A percentile compares a stretch with the other conserved stretches of the same genome.
These are phyloP conservation scores for Dichomitus squalens DNA, from an alignment of 1,284 basidiomycete species.

Conservation along the genomic window DNA sequence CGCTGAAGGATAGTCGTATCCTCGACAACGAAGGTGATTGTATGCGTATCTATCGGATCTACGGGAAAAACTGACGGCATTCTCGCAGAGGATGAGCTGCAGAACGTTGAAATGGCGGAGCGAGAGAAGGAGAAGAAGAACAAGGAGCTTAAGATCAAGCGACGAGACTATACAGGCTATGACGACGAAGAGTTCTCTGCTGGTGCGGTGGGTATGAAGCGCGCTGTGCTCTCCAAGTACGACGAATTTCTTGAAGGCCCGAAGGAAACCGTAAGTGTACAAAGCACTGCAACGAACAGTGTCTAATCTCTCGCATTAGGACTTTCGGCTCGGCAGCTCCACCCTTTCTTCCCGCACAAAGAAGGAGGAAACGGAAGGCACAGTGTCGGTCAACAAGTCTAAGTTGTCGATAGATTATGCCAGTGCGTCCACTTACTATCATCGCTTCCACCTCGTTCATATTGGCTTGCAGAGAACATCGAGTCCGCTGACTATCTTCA, in stretches of 20 bases:
- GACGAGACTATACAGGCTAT: constrained; percentile 90
- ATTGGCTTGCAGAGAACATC: constrained; percentile 71
- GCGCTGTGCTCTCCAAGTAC: constrained; percentile 90
- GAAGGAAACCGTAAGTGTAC: constrained; percentile 58
- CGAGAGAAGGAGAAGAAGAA: constrained; percentile 79
- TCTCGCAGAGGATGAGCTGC: constrained; percentile 88
- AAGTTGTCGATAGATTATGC: constrained; percentile 90
- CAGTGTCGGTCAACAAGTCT: constrained; percentile 74
- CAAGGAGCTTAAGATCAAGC: constrained; percentile 87
- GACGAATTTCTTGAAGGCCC: constrained; percentile 84
- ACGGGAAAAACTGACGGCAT: not conserved
- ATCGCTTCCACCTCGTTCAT: not conserved
- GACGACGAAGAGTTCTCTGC: constrained; percentile 93
- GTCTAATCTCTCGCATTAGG: constrained; percentile 44
- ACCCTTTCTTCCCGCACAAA: constrained; percentile 46
- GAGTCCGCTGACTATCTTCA: constrained; percentile 87
- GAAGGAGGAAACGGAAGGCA: constrained; percentile 50
- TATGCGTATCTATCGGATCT: not conserved
- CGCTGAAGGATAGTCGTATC: constrained; percentile 92
- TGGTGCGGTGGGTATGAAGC: constrained; percentile 76
- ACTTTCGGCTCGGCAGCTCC: constrained; percentile 76
- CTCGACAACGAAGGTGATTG: constrained; percentile 85
- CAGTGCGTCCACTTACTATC: constrained; percentile 56
- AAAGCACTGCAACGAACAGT: not conserved
- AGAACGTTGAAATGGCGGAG: constrained; percentile 93